A percentile compares a stretch with the other conserved stretches of the same genome.
These are phyloP conservation scores for Penicillium sp. DNA, from an alignment of 2,329 filamentous ascomycete genomes.

Conservation along the genomic window DNA sequence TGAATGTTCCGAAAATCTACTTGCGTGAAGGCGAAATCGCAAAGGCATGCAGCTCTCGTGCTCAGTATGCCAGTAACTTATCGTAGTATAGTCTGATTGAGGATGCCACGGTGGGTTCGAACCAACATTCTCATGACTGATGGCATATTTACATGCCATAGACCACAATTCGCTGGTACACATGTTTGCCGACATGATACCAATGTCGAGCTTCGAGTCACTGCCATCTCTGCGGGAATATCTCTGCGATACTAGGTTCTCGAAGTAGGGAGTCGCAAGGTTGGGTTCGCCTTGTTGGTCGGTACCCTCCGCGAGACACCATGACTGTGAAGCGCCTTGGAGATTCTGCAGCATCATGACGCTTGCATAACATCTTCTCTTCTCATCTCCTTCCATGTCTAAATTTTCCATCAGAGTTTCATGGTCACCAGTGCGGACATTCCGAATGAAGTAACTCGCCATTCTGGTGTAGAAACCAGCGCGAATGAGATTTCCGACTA, in stretches of 20 bases:
- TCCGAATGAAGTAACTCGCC: constrained; percentile 26
- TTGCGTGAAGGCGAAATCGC: constrained; percentile 52
- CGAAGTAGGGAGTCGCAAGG: constrained; percentile 4
- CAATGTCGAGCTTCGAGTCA: constrained; percentile 29
- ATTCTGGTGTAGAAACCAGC: constrained; percentile 26
- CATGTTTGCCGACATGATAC: constrained; percentile 47
- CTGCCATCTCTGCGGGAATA: constrained; percentile 1
- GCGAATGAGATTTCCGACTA: constrained; percentile 26
- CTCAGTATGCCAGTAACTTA: constrained; percentile 52
- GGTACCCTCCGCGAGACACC: neutral
- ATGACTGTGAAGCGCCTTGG: constrained; percentile 32
- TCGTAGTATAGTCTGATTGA: constrained; percentile 52
- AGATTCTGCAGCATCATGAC: constrained; percentile 44
- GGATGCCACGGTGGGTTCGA: constrained; percentile 48
- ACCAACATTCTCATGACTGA: constrained; percentile 43
- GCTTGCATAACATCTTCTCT: constrained; percentile 36
- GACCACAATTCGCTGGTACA: constrained; percentile 52
- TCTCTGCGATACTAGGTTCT: constrained; percentile 8
- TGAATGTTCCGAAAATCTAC: constrained; percentile 47
- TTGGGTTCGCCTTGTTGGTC: constrained; percentile 15
- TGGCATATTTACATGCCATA: constrained; percentile 50
- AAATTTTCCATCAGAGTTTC: constrained; percentile 22
- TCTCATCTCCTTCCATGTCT: constrained; percentile 29
- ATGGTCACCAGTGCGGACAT: constrained; percentile 16
- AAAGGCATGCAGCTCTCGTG: constrained; percentile 53